Evolutionary conservation across 352 stramenopile genomes (phyloP).

Genomic region (Globisporangium perplexum): DNA sequence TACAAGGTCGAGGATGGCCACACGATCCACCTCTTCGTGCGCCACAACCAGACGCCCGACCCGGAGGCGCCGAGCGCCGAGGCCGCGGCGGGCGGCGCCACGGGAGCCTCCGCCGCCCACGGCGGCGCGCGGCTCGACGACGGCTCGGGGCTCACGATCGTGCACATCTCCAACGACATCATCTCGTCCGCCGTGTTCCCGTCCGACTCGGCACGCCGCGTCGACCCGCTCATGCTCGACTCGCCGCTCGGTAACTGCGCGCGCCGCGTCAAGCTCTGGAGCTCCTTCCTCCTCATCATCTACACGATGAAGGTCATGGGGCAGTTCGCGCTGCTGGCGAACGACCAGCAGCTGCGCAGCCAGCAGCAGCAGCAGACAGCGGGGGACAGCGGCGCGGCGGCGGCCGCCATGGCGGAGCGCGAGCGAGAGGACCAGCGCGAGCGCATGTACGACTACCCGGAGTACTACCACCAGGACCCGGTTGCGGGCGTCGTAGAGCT

Average conservation of each 20-base stretch:
- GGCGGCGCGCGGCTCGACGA: slow-evolving; percentile 34
- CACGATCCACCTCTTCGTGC: slow-evolving; percentile 89
- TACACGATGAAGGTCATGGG: slow-evolving; percentile 90
- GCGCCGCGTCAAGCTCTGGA: slow-evolving; percentile 83
- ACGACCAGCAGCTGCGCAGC: slow-evolving; percentile 64
- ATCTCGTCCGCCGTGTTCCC: slow-evolving; percentile 83
- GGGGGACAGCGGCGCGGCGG: slow-evolving; percentile 11
- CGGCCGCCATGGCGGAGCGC: slow-evolving; percentile 4
- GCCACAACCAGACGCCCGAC: slow-evolving; percentile 52
- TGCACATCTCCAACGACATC: slow-evolving; percentile 78
- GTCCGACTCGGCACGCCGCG: slow-evolving; percentile 68
- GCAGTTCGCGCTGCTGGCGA: slow-evolving; percentile 76
- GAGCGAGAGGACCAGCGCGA: slow-evolving; percentile 39
- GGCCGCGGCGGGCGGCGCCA: slow-evolving; percentile 19
- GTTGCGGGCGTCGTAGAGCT: slow-evolving; percentile 62
- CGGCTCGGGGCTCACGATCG: slow-evolving; percentile 36
- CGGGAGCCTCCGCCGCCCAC: background rate
- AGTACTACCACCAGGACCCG: slow-evolving; percentile 77
- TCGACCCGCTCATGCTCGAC: slow-evolving; percentile 86
- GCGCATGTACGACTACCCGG: slow-evolving; percentile 68
- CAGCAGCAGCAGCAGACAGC: slow-evolving; percentile 27
- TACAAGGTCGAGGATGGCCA: slow-evolving; percentile 91
- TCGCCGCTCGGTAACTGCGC: slow-evolving; percentile 76
- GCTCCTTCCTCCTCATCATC: slow-evolving; percentile 83
- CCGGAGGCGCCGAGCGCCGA: slow-evolving; percentile 46